Evolutionary conservation across 1,139 yeast species (phyloP).

Genomic region (Taphrina sp.): DNA sequence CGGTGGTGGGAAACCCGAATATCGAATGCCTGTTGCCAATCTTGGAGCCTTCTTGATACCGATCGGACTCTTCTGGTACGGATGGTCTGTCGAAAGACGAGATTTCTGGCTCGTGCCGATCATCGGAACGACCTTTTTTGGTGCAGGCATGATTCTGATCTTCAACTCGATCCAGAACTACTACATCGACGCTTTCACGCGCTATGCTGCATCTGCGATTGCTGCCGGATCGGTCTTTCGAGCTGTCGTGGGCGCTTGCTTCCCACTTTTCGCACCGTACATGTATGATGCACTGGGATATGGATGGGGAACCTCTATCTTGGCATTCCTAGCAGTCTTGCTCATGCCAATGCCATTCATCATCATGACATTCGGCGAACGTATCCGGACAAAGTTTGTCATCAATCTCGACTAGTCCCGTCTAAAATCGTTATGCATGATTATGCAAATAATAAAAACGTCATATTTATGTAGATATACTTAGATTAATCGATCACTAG

Average conservation of each 20-base stretch:
- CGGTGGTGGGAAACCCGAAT: slow-evolving; percentile 40
- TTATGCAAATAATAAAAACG: neutral
- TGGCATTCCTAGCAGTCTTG: slow-evolving; percentile 79
- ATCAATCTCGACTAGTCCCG: slow-evolving; percentile 3
- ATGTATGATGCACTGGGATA: slow-evolving; percentile 73
- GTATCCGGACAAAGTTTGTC: slow-evolving; percentile 37
- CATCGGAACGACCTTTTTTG: slow-evolving; percentile 36
- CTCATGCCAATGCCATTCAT: slow-evolving; percentile 76
- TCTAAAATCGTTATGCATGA: neutral
- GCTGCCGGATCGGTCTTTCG: slow-evolving; percentile 69
- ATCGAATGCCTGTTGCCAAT: slow-evolving; percentile 17
- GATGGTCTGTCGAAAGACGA: slow-evolving; percentile 35
- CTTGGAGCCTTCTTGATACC: slow-evolving; percentile 27
- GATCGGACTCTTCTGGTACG: slow-evolving; percentile 37
- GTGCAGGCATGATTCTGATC: slow-evolving; percentile 34
- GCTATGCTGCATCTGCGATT: slow-evolving; percentile 63
- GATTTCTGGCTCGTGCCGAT: slow-evolving; percentile 38
- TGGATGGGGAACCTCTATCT: slow-evolving; percentile 79
- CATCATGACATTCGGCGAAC: slow-evolving; percentile 58
- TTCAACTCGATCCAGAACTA: slow-evolving; percentile 52
- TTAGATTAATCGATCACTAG: too few species aligned
- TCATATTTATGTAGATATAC: too few species aligned
- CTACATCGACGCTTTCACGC: slow-evolving; percentile 54
- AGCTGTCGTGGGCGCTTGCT: slow-evolving; percentile 60
- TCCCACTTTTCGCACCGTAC: slow-evolving; percentile 63